Evolutionary conservation across 441 rosid species (phyloP).

Genomic region (Rhodomyrtus psidioides): DNA sequence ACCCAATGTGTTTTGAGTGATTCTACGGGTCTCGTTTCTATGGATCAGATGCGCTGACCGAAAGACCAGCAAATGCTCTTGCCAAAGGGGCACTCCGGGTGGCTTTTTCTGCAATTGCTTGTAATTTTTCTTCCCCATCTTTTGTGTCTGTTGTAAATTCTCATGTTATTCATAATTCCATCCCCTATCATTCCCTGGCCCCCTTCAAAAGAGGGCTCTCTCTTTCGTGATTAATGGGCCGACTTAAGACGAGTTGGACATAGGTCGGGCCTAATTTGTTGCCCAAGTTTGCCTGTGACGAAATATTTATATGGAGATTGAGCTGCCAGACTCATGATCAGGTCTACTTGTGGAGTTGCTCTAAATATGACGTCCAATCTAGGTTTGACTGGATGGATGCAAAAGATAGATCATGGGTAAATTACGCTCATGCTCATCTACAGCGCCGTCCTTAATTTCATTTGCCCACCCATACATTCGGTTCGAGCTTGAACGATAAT

Average conservation of each 20-base stretch:
- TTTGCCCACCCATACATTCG: neutral
- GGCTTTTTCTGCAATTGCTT: neutral
- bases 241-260: neutral
- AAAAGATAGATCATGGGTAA: neutral
- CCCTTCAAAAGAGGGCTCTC: neutral
- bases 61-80: neutral
- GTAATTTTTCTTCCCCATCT: neutral
- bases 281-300: neutral
- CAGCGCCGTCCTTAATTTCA: neutral
- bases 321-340: neutral
- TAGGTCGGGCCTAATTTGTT: neutral
- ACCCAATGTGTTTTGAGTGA: neutral
- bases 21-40: neutral
- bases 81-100: neutral
- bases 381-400: neutral
- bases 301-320: neutral
- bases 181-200: neutral
- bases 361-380: neutral
- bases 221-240: neutral
- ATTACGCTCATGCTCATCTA: accelerated
- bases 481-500: neutral
- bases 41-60: neutral
- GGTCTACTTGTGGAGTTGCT: neutral
- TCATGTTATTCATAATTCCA: neutral
- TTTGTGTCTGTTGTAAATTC: neutral